Evolutionary conservation across 2,329 filamentous ascomycete genomes (phyloP).

Genomic region (Dothistroma pini): DNA sequence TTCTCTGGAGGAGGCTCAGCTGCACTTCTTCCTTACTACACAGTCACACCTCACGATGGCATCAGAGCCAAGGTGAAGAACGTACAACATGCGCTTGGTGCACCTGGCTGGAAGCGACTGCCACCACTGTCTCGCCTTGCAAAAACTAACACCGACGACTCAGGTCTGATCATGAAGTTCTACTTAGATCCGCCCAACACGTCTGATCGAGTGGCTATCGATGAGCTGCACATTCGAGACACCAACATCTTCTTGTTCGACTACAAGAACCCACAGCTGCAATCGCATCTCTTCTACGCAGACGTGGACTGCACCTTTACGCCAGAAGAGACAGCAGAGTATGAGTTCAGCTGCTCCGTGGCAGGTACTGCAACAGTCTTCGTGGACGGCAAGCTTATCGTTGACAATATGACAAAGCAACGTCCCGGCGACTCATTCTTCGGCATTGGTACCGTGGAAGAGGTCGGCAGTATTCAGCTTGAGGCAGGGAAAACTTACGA

Average conservation of each 20-base stretch:
- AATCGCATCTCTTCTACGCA: conserved; percentile 39
- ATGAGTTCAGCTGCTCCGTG: conserved; percentile 64
- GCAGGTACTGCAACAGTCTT: conserved; percentile 63
- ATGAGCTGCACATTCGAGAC: conserved; percentile 45
- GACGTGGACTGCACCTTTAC: conserved; percentile 55
- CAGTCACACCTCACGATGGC: conserved; percentile 33
- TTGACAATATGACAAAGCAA: conserved; percentile 61
- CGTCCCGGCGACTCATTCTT: conserved; percentile 62
- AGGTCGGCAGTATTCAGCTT: conserved; percentile 56
- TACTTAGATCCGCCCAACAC: conserved; percentile 48
- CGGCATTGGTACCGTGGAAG: conserved; percentile 60
- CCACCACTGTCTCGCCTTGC: conserved; percentile 27
- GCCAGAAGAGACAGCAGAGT: conserved; percentile 57
- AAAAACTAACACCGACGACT: conserved; percentile 23
- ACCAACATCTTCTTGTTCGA: conserved; percentile 48
- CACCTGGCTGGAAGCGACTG: conserved; percentile 30
- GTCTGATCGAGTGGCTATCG: conserved; percentile 49
- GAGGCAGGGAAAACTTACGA: conserved; percentile 58
- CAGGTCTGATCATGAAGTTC: conserved; percentile 28
- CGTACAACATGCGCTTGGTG: conserved; percentile 25
- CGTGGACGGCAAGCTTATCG: conserved; percentile 58
- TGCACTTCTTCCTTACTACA: conserved; percentile 34
- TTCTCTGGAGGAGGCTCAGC: conserved; percentile 36
- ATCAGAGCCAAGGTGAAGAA: conserved; percentile 26
- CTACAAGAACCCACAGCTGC: conserved; percentile 44